Conservation (phyloP, 139 green algal species). For the Chlamydomonas applanata region DNA sequence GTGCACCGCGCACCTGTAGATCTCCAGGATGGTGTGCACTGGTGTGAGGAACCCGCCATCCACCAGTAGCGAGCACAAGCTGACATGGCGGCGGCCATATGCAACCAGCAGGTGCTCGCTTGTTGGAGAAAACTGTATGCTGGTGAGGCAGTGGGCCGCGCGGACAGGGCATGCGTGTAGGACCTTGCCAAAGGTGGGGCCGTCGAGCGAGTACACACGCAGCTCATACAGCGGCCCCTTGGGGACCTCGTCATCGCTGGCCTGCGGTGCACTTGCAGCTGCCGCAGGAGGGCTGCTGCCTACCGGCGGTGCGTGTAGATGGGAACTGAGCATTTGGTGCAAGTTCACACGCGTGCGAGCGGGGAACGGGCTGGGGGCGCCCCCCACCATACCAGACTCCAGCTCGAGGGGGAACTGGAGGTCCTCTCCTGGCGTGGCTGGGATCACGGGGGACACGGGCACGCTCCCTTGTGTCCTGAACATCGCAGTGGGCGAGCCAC, state of each 20-base stretch:
- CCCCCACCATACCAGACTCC: too few relatives aligned
- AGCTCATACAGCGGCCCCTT: conserved; percentile 66
- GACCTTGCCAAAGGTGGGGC: conserved; percentile 48
- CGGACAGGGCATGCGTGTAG: conserved; percentile 60
- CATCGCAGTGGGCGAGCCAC: background rate
- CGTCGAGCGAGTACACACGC: conserved; percentile 66
- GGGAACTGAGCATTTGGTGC: too few relatives aligned
- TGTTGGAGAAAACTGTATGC: conserved; percentile 86
- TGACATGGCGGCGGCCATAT: conserved; percentile 87
- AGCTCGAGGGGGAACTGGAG: background rate
- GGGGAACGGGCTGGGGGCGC: too few relatives aligned
- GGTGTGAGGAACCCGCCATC: conserved; percentile 59
- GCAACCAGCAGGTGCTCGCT: conserved; percentile 83
- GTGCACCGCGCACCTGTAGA: conserved; percentile 55
- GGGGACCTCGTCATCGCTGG: too few relatives aligned
- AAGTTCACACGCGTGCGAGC: too few relatives aligned
- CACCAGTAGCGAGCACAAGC: conserved; percentile 70
- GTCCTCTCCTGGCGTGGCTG: background rate
- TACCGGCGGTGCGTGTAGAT: too few relatives aligned
- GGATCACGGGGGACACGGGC: background rate
- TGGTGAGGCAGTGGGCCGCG: conserved; percentile 95
- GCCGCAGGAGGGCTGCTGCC: too few relatives aligned
- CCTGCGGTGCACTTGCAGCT: too few relatives aligned
- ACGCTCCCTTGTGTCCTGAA: background rate
- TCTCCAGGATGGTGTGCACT: conserved; percentile 88